A percentile compares a stretch with the other conserved stretches of the same genome.
phyloP scores from a whole-genome alignment of 768 basidiomycete genomes.

The Suillus spraguei region DNA sequence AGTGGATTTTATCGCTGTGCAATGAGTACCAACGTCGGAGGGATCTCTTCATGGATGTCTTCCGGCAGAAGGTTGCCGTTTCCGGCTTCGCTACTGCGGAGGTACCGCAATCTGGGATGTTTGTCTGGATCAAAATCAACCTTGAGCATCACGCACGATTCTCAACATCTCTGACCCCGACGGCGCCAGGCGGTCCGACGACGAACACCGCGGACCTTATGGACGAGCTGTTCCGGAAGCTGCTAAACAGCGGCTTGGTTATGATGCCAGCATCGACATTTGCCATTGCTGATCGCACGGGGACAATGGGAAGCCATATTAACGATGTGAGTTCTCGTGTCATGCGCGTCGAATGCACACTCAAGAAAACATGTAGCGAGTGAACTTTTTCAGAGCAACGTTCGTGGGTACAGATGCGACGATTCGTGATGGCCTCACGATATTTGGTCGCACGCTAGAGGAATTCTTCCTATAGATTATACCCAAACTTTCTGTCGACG shows the following conservation, averaged over 20 bases:
- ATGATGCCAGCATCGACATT: constrained; percentile 54
- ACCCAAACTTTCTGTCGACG: neutral
- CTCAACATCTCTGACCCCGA: constrained; percentile 22
- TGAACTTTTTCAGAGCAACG: constrained; percentile 47
- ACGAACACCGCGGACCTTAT: constrained; percentile 49
- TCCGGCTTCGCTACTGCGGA: constrained; percentile 38
- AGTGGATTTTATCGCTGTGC: constrained; percentile 49
- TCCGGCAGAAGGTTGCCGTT: constrained; percentile 34
- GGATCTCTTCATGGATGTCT: constrained; percentile 47
- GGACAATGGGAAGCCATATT: constrained; percentile 32
- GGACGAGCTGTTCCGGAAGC: constrained; percentile 48
- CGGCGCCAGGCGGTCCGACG: constrained; percentile 20
- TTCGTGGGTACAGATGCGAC: constrained; percentile 52
- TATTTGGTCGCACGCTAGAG: constrained; percentile 40
- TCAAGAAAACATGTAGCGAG: constrained; percentile 29
- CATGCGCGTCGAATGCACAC: constrained; percentile 8
- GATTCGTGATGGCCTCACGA: constrained; percentile 44
- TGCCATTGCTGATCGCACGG: constrained; percentile 37
- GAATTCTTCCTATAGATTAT: constrained; percentile 38
- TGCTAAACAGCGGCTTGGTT: constrained; percentile 43
- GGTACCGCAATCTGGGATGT: constrained; percentile 51
- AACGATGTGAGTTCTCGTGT: constrained; percentile 41
- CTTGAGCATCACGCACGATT: constrained; percentile 46
- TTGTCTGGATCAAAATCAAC: constrained; percentile 53
- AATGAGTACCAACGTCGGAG: constrained; percentile 52